Evolutionary conservation across 345 rosid species (phyloP), one percentile per base, ranked within the genome.

Genomic region (Salix dunnii): DNA sequence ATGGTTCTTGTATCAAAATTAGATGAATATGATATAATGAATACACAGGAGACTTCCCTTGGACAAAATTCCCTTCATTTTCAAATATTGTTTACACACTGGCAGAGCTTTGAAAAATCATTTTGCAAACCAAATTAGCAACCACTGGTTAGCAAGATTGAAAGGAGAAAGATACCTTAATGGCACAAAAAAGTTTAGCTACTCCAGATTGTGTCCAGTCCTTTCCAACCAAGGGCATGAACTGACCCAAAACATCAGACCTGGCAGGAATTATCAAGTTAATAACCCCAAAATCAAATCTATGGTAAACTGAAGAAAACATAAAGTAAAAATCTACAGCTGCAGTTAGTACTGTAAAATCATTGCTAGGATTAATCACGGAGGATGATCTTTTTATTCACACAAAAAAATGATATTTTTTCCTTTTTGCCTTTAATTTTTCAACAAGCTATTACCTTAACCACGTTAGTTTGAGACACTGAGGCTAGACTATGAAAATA

Each of bases 151-250:
- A 31, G 40, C 23, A 35, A 35, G 13, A 66, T 66, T n/a, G 14
- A 62, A 62, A 55, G 30, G 42, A 49, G 33, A 46, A 58, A 1
- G 69, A 73, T 72, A 91, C 98, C 97, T 94, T 88, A 74, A 94
- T 94, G 25, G 97, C 98, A 49, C 88, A 92, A 77, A 94, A 94
- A 77, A 94, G 97, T 82, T 84, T 89, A 78, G 98, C 94, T 61
- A 94, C 98, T 69, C 98, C 98, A 75, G 96, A 91, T 77, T 94
- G 98, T 46, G 98, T 88, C 98, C 98, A 94, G 80, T 94, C 98
- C 80, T 88, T 92, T 77, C 98, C 98, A 78, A 94, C 94, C 86
- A 94, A 85, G 82, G 98, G 98, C 98, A 94, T 94, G 80, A 94
- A 89, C 82, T 94, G 98, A 78, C 98, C 98, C 60, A 94, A 84